Evolutionary conservation across 805 yeast species (phyloP), one percentile per base, ranked within the genome.

Genomic region (Pichia phayaonensis): DNA sequence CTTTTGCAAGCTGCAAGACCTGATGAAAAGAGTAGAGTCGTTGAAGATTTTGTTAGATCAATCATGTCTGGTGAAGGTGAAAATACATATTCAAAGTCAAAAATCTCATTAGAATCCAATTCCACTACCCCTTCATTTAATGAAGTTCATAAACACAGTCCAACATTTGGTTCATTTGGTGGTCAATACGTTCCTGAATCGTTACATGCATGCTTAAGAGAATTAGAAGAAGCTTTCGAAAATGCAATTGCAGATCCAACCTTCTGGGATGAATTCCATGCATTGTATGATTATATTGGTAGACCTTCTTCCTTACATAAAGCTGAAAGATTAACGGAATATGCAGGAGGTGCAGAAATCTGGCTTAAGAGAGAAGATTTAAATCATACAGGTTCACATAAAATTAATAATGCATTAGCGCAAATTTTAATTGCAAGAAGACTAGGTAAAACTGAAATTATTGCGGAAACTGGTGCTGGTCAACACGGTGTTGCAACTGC

Each of bases 101-200:
- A 50, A 4, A 57, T 60, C 39, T 50, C 60, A 22, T 51, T 57
- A 29, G 46, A 53, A 13, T 52, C 54, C 2, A 41, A 41, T 10
- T 13, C 27, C 1, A 41, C 18, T 7, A 48, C 54, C 8, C 64
- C 67, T 18, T 62, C 64, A 8, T 77, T 79, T 55, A 73, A 73
- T 51, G 94, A 85, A 66, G 53, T 56, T 6, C 94, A 86, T 63
- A 77, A 80, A 55, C 86, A 78, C 64, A 77, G 81, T 58, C 84
- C 92, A 51, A 76, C 85, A 55, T 92, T 92, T 61, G 99, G 98
- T 62, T 90, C 82, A 46, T 95, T 89, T 64, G 99, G 99, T 66
- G 99, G 99, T 53, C 99, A 94, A 72, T 94, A 89, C 64, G 99
- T 94, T 40, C 99, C 99, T 40, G 99, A 94, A 73, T 88, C 95